Base-by-base conservation (phyloP, 306 rosid species). In the Vigna unguiculata region DNA sequence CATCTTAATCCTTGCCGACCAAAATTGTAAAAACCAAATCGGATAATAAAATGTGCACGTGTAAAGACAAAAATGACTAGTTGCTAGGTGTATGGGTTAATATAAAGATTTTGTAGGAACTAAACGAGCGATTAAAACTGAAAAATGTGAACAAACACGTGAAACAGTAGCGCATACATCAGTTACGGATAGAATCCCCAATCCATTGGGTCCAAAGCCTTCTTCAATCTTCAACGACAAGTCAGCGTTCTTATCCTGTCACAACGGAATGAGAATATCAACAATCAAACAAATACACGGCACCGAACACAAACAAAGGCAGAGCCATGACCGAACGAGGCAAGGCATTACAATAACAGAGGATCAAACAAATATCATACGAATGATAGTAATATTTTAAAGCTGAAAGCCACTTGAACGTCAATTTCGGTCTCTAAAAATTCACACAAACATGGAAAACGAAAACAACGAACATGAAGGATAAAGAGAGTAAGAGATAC, bases 131-230 rank as follows among this genome's bases (percentile, higher is more conserved):
- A 12, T 46, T 46, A 46, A 46, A 46, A 4, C n/a, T 46, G 20
- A 45, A 57, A 78, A 10, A 9, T 16, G 70, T 30, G 34, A 48
- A 65, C 7, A 80, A 77, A 32, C 17, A 72, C 40, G 71, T 61
- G 13, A 32, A 52, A 43, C 22, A 78, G 57, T 45, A 28, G 45
- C 49, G 71, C 92, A 54, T 83, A 94, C 98, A 83, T 90, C 86
- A 21, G 95, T 75, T 81, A 94, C 76, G 0, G 93, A 91, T 46
- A 94, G 70, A 82, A 94, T 90, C 69, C 97, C 97, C 2, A 94
- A 81, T 0, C 95, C 96, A 16, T 78, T 85, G 40, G 91, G 91
- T 64, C 98, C 98, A 58, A 92, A 91, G 0, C 96, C 97, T 87
- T 90, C 85, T 67, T 90, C 97, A 46, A 94, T 90, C 86, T 90